These are phyloP conservation scores for Globisporangium parvum DNA, from an alignment of 352 stramenopile genomes.

Conservation along the genomic window DNA sequence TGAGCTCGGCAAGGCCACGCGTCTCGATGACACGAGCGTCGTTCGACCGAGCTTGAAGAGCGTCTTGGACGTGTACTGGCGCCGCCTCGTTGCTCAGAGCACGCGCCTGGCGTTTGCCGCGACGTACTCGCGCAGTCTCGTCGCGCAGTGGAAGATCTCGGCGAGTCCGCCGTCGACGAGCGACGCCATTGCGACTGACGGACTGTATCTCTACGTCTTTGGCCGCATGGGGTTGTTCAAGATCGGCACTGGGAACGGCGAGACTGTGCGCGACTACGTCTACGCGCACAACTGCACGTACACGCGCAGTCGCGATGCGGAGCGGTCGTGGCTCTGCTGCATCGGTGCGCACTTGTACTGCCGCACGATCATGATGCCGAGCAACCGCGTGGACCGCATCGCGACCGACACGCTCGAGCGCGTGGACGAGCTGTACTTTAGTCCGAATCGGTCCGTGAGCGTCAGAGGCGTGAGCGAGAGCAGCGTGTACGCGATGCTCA, in stretches of 20 bases:
- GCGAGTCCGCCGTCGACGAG: conserved; percentile 57
- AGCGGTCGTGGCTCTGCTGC: conserved; percentile 76
- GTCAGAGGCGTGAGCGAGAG: conserved; percentile 37
- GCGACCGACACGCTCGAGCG: conserved; percentile 23
- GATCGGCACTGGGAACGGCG: conserved; percentile 58
- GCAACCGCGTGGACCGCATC: conserved; percentile 61
- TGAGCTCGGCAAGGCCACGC: conserved; percentile 16
- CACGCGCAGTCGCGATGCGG: conserved; percentile 44
- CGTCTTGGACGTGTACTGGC: conserved; percentile 25
- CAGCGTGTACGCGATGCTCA: conserved; percentile 72
- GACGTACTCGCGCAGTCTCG: conserved; percentile 47
- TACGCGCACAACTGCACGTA: conserved; percentile 64
- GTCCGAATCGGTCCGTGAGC: conserved; percentile 24
- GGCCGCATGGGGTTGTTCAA: conserved; percentile 56
- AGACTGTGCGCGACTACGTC: conserved; percentile 62
- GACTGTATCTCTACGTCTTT: conserved; percentile 64
- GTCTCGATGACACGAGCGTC: conserved; percentile 7
- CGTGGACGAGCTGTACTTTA: conserved; percentile 58
- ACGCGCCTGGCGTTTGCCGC: conserved; percentile 24
- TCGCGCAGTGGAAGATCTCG: conserved; percentile 63
- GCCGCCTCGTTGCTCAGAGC: conserved; percentile 23
- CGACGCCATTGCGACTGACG: conserved; percentile 68
- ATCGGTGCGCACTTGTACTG: conserved; percentile 60
- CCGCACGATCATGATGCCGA: conserved; percentile 66
- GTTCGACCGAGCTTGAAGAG: conserved; percentile 15